Evolutionary conservation across 1,139 yeast genomes (phyloP), one percentile per base, ranked within the genome.

Genomic region (Lipomyces yarrowii): DNA sequence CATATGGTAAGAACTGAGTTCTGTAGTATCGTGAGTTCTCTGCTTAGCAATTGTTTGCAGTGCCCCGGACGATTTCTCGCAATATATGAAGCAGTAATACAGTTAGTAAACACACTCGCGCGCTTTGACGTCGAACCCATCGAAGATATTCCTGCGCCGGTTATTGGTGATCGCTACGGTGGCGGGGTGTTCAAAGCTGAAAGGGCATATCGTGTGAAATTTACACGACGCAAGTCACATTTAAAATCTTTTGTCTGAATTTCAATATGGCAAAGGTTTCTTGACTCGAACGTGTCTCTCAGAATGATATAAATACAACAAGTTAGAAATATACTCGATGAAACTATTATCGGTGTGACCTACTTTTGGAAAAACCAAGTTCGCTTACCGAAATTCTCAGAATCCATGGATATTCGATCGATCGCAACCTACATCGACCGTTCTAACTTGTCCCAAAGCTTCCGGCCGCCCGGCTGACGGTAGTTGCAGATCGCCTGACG

Each of bases 11-110:
- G 62, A 39, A 23, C 13, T 52, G 37, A 2, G 23, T 26, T 30
- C n/a, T 59, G 2, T 26, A 1, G 18, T 15, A 6, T 42, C 26
- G 4, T 23, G 13, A 21, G 5, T 23, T 51, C 15, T 51, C 30
- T 21, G 54, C 54, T 51, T 13, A 51, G 3, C 15, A 21, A 21
- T 0, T 15, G 15, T 48, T 11, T 13, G 7, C 32, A 61, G 68
- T 66, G 69, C 33, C 66, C 67, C 23, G 68, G 69, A 8, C 56
- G 63, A 18, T n/a, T 8, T 33, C 55, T 66, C 1, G 66, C 69
- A 5, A 39, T 39, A 18, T 39, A 35, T 10, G 68, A 66, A 42
- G 54, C 63, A 32, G 39, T 62, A 23, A 21, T 59, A 15, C 55
- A 30, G 37, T 23, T 64, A 7, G 63, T 55, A 3, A 54, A 54